Evolutionary conservation across 2,329 filamentous ascomycete genomes (phyloP), one percentile per base, ranked within the genome.

Genomic region (Alternaria gansuensis): DNA sequence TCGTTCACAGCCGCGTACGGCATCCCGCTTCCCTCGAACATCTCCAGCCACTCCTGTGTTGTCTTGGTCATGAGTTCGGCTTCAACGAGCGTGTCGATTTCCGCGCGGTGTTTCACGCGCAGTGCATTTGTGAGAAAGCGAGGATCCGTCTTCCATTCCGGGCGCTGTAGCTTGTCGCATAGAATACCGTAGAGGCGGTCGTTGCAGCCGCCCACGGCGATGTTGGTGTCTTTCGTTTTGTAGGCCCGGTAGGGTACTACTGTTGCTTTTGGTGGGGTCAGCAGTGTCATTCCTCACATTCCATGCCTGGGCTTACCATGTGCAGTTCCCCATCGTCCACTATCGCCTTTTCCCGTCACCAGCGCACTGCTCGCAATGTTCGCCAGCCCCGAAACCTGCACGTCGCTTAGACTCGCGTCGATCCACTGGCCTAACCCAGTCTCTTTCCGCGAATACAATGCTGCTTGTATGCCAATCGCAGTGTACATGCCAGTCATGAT

Each of bases 1-100:
- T 98, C 94, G 73, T 98, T 98, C 62, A 98, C 90, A 1, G 93
- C 92, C 0, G 94, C 90, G 71, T 95, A 98, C 0, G 94, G 95
- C 88, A 98, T 88, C 2, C 95, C 94, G 55, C 86, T 90, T n/a
- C 92, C 93, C 69, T 97, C 92, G 53, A 97, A 90, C 0, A 93
- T 81, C 1, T 88, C 85, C 4, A 98, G 82, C 95, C 95, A 99
- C 74, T 97, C 88, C 65, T 88, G 81, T 0, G 94, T 98, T 3
- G 92, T 95, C 79, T 88, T 92, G 39, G 87, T 86, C 60, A 81
- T 81, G 1, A 92, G 93, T 31, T 90, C 83, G 3, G 82, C 81
- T 73, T 96, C 92, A 54, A 99, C 95, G 70, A 90, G 81, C 0
- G 81, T 80, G 71, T 98, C 93, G 24, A 98, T 84, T 52, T 89